phyloP scores from a whole-genome alignment of 345 rosid species.

The Tarenaya hassleriana region DNA sequence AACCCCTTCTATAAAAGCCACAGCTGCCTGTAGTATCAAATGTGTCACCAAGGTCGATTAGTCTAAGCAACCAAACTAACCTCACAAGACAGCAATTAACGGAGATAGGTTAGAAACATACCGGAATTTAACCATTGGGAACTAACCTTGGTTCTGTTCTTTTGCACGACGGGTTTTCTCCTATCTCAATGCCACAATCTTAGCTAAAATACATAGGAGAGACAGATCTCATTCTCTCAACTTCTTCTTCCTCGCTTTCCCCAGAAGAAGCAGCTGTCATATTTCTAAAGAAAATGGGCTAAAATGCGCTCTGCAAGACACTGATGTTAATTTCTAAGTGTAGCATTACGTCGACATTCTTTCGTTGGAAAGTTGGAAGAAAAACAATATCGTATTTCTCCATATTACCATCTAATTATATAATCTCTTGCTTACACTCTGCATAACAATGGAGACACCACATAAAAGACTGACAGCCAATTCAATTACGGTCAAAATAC shows the following conservation, averaged over 20 bases:
- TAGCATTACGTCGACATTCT: no score
- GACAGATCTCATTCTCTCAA: slow-evolving; percentile 14
- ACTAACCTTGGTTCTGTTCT: slow-evolving; percentile 16
- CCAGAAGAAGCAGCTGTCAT: slow-evolving; percentile 14
- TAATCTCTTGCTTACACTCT: no score
- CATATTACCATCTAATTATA: no score
- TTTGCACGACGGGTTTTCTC: slow-evolving; percentile 12
- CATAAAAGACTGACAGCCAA: no score
- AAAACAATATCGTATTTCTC: no score
- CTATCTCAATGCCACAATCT: slow-evolving; percentile 16
- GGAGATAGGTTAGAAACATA: slow-evolving; percentile 1
- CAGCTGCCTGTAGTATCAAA: slow-evolving; percentile 10
- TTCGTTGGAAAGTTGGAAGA: no score
- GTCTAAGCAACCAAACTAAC: slow-evolving; percentile 5
- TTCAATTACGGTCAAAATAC: no score
- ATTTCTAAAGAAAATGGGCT: slow-evolving; percentile 17
- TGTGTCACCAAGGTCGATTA: background rate
- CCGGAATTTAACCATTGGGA: slow-evolving; percentile 20
- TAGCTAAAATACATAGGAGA: slow-evolving; percentile 26
- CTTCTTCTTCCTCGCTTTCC: slow-evolving; percentile 6
- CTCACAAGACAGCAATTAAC: background rate
- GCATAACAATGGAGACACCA: no score
- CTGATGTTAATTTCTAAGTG: background rate
- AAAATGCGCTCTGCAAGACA: slow-evolving; percentile 12
- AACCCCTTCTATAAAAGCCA: background rate